phyloP scores from a whole-genome alignment of 148 eudicot genomes.

The Nepenthes mirabilis region DNA sequence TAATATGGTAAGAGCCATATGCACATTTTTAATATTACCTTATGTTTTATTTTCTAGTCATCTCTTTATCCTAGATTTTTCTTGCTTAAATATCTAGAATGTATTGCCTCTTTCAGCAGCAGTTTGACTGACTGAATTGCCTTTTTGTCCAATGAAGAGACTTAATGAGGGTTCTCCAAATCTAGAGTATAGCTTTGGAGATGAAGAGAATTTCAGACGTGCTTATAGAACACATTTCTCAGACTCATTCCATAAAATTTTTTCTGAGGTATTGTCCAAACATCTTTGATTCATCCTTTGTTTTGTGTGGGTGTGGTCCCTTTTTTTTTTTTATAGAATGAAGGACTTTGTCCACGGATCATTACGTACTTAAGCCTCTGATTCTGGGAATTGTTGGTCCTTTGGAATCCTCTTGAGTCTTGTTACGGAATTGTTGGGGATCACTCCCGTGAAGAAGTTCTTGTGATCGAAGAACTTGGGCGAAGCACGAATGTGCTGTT shows the following conservation, averaged over 20 bases:
- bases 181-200: slow-evolving; percentile 30
- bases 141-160: slow-evolving; percentile 18
- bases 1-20: slow-evolving; percentile 52
- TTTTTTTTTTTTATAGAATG: not conserved
- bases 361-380: not conserved
- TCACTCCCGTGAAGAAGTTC: too few relatives aligned
- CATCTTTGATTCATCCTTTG: not conserved
- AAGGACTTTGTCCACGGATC: not conserved
- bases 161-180: slow-evolving; percentile 35
- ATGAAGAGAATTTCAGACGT: slow-evolving; percentile 39
- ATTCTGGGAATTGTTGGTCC: not conserved
- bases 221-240: slow-evolving; percentile 55
- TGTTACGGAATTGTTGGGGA: too few relatives aligned
- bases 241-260: slow-evolving; percentile 70
- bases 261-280: slow-evolving; percentile 63
- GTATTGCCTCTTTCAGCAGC: too few relatives aligned
- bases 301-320: not conserved
- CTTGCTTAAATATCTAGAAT: too few relatives aligned
- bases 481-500: too few relatives aligned
- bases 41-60: too few relatives aligned
- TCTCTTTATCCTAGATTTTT: too few relatives aligned
- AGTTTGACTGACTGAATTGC: too few relatives aligned
- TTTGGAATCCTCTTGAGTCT: not conserved
- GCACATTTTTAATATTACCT: not conserved
- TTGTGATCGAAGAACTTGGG: too few relatives aligned